These are phyloP conservation scores for Colletotrichum sansevieriae DNA, from an alignment of 2,329 filamentous ascomycete species.

Conservation along the genomic window DNA sequence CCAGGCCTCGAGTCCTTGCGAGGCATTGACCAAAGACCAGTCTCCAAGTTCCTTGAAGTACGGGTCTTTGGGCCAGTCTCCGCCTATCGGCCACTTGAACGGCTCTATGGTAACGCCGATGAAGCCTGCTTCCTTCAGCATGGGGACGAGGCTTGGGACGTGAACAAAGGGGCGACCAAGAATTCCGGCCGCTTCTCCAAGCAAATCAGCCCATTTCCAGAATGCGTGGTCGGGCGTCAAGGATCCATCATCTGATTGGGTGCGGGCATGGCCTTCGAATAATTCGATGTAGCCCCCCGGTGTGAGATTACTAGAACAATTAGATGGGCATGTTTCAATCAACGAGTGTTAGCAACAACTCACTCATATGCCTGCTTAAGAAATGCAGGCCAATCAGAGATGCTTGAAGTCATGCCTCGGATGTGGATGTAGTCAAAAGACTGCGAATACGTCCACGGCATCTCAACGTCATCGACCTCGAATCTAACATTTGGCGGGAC, in stretches of 20 bases:
- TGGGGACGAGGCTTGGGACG: background rate
- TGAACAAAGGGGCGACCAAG: constrained; percentile 45
- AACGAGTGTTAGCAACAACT: background rate
- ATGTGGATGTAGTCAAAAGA: constrained; percentile 52
- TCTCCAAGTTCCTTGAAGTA: constrained; percentile 51
- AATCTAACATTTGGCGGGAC: constrained; percentile 46
- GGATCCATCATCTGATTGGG: constrained; percentile 41
- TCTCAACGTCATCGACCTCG: constrained; percentile 44
- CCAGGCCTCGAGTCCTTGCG: background rate
- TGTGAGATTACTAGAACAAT: constrained; percentile 28
- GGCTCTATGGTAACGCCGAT: constrained; percentile 47
- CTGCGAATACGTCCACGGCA: constrained; percentile 40
- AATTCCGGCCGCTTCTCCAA: constrained; percentile 48
- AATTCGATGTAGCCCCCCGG: constrained; percentile 46
- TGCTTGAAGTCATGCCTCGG: constrained; percentile 49
- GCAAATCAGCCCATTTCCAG: constrained; percentile 44
- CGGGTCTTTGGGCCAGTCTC: constrained; percentile 43
- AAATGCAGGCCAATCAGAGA: constrained; percentile 44
- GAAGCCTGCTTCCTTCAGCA: constrained; percentile 49
- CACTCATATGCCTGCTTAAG: constrained; percentile 43
- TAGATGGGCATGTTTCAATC: background rate
- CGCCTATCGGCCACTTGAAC: constrained; percentile 48
- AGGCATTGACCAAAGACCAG: constrained; percentile 39
- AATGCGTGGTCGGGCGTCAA: constrained; percentile 42
- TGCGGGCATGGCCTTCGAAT: constrained; percentile 41